These are phyloP conservation scores for Aspergillus cejpii DNA, from an alignment of 2,329 filamentous ascomycete genomes.

Conservation along the genomic window DNA sequence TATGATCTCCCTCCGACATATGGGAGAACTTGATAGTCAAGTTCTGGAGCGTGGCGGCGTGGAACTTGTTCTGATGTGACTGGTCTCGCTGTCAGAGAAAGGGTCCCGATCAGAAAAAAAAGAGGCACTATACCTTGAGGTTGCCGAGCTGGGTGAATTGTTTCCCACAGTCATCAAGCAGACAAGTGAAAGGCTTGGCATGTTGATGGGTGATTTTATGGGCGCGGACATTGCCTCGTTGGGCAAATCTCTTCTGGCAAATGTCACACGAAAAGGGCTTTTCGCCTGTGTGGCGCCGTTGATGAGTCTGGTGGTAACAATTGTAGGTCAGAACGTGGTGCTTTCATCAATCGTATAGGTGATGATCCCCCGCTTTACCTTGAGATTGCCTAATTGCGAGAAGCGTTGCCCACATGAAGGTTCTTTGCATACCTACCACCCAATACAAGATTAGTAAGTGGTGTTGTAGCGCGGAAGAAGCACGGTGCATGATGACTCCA, in stretches of 20 bases:
- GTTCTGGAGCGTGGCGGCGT: constrained; percentile 63
- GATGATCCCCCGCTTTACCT: constrained; percentile 46
- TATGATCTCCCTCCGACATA: constrained; percentile 54
- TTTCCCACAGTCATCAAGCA: constrained; percentile 76
- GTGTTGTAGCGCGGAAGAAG: not conserved
- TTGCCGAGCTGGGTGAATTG: constrained; percentile 86
- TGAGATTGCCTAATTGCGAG: constrained; percentile 84
- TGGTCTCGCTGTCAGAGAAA: constrained; percentile 30
- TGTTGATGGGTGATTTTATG: constrained; percentile 75
- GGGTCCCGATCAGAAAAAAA: not conserved
- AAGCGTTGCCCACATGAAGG: constrained; percentile 71
- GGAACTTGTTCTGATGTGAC: constrained; percentile 93
- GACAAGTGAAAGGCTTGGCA: constrained; percentile 72
- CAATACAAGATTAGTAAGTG: constrained; percentile 3
- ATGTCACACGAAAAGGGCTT: constrained; percentile 72
- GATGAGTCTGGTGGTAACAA: constrained; percentile 60
- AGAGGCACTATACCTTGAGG: constrained; percentile 60
- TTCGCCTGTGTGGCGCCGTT: constrained; percentile 79
- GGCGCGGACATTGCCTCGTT: constrained; percentile 76
- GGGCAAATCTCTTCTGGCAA: constrained; percentile 76
- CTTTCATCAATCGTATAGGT: not conserved
- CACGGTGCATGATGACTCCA: constrained; percentile 11
- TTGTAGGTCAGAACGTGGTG: not conserved
- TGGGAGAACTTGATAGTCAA: constrained; percentile 66
- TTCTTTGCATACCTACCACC: constrained; percentile 57